Conservation (phyloP, 2,329 filamentous ascomycete genomes). For the Exophiala spinifera region DNA sequence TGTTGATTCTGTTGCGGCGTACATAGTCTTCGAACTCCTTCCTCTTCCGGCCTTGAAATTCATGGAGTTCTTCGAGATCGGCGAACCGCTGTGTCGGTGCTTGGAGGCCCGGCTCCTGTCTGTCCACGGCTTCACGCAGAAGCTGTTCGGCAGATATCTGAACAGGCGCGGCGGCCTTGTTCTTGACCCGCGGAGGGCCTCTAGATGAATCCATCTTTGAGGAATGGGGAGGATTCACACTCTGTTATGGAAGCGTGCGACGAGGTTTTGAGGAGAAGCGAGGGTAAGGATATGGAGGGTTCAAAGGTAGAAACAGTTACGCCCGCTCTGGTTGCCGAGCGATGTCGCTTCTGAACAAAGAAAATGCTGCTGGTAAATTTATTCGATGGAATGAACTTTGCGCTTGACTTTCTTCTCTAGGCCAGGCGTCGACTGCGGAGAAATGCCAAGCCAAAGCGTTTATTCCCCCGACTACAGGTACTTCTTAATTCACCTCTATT, state of each 20-base stretch:
- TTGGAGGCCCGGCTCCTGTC: constrained; percentile 83
- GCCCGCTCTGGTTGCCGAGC: no score
- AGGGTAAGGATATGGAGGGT: not conserved
- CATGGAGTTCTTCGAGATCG: constrained; percentile 95
- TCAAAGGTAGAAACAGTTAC: no score
- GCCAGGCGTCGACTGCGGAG: not conserved
- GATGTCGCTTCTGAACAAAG: no score
- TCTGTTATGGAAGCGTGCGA: not conserved
- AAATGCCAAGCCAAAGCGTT: not conserved
- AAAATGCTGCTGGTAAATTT: no score
- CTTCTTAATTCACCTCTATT: no score
- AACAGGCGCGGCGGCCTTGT: constrained; percentile 88
- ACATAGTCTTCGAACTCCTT: constrained; percentile 99
- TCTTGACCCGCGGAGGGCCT: constrained; percentile 94
- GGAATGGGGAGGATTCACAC: not conserved
- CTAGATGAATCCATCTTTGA: constrained; percentile 78
- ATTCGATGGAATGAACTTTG: not conserved
- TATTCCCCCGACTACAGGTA: no score
- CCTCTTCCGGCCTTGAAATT: constrained; percentile 92
- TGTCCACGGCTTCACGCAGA: constrained; percentile 92
- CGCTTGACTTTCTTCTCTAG: not conserved
- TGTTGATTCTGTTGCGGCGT: constrained; percentile 85
- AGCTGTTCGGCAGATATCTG: constrained; percentile 97
- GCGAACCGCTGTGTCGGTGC: constrained; percentile 92
- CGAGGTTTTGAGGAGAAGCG: not conserved